Evolutionary conservation across 176 grass and related monocot genomes (phyloP), one percentile per base, ranked within the genome.

Genomic region (Phyllostachys edulis): DNA sequence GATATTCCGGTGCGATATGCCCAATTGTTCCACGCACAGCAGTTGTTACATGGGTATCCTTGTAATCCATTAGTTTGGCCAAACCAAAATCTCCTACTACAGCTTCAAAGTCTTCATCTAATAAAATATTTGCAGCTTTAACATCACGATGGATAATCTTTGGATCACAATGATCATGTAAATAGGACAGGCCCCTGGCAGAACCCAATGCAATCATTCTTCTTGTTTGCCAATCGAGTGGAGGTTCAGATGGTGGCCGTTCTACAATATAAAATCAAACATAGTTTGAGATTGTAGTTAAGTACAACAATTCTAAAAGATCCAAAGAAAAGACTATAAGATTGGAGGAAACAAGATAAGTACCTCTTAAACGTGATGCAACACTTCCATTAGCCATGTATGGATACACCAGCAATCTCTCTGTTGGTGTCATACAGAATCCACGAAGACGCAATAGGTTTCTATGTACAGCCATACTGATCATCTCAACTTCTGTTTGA

Each of bases 1-100:
- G 91, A 73, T 97, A 97, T 81, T 97, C 94, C 23, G 94, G 94
- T 82, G 94, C 94, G 23, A 97, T 97, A 78, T 97, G 94, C 38
- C 94, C 94, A 64, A 97, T 97, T 51, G 94, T 97, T 72, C 94
- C 94, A 69, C 94, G 91, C 46, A 97, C 94, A 2, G 94, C 94
- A 23, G 94, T 97, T 27, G 94, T 97, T 62, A 97, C 94, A 91
- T 97, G 94, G 50, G 94, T 97, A 88, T 97, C 94, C 84, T 97
- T 97, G 82, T 97, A 97, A 86, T 97, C 91, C 90, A 95, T 92
- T 76, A 95, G 85, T 90, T 90, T 95, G 5, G 93, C 93, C 79
- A 95, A 88, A 83, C 93, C 93, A 78, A 95, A 95, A 88, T 95
- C 93, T 14, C 93, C 93, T 20, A 95, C 93, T 76, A 95, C 93